A percentile compares a stretch with the other conserved stretches of the same genome.
These are phyloP conservation scores for Plectosphaerella plurivora DNA, from an alignment of 2,329 filamentous ascomycete species.

Conservation along the genomic window DNA sequence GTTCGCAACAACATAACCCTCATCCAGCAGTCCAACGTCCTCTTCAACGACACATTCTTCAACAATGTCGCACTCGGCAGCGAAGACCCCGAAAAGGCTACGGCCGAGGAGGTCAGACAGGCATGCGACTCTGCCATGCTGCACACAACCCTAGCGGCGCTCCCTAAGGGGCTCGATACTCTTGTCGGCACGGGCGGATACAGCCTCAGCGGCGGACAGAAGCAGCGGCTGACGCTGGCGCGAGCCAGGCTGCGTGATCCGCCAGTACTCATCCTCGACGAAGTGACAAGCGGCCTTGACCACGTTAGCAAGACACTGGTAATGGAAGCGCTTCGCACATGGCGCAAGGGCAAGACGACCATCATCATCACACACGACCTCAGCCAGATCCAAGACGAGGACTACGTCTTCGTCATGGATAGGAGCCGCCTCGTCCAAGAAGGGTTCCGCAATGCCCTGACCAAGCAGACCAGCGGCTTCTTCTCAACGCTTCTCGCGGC, in stretches of 20 bases:
- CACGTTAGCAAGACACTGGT: conserved; percentile 62
- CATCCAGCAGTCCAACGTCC: conserved; percentile 73
- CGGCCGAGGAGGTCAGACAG: conserved; percentile 48
- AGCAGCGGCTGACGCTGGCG: conserved; percentile 75
- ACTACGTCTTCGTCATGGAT: conserved; percentile 80
- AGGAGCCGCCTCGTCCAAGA: conserved; percentile 63
- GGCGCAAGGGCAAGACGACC: conserved; percentile 79
- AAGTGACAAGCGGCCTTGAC: conserved; percentile 83
- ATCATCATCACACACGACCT: conserved; percentile 93
- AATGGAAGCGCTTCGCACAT: conserved; percentile 70
- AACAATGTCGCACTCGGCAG: conserved; percentile 75
- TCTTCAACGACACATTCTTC: conserved; percentile 78
- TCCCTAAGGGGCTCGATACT: conserved; percentile 71
- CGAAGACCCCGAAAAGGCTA: conserved; percentile 40
- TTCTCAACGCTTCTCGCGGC: conserved; percentile 39
- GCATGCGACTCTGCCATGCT: conserved; percentile 67
- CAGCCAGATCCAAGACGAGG: conserved; percentile 64
- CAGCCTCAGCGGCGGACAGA: conserved; percentile 78
- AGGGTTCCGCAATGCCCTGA: conserved; percentile 58
- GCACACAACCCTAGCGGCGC: conserved; percentile 57
- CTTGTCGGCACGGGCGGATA: conserved; percentile 65
- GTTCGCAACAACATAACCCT: conserved; percentile 73
- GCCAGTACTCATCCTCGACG: conserved; percentile 79
- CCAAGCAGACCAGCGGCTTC: conserved; percentile 33
- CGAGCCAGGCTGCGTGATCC: conserved; percentile 73